Conservation (phyloP, 225 moss, liverwort and hornwort genomes). For the Ulota crispa region DNA sequence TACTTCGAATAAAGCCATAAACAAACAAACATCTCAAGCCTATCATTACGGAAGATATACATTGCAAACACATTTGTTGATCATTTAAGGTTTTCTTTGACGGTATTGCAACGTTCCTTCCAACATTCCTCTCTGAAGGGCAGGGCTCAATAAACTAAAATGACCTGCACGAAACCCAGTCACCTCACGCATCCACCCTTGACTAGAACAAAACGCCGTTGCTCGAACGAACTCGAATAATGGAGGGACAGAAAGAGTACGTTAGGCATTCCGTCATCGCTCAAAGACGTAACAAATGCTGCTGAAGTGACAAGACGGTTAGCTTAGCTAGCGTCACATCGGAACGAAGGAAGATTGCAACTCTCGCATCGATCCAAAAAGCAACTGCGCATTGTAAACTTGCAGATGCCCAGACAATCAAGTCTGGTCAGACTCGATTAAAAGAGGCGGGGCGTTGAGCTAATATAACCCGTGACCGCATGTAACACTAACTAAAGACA, state of each 20-base stretch:
- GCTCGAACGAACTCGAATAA: background rate
- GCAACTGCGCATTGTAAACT: background rate
- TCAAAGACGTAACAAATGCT: background rate
- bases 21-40: too few relatives aligned
- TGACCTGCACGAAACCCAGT: background rate
- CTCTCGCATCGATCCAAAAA: background rate
- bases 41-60: too few relatives aligned
- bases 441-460: background rate
- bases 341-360: background rate
- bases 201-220: background rate
- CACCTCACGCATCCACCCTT: background rate
- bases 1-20: too few relatives aligned
- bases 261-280: background rate
- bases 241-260: background rate
- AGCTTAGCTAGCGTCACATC: rapidly evolving
- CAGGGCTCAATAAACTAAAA: too few relatives aligned
- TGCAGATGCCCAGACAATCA: background rate
- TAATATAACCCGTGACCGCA: background rate
- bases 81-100: too few relatives aligned
- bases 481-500: background rate
- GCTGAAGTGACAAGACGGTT: background rate
- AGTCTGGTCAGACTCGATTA: background rate
- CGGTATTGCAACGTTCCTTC: too few relatives aligned
- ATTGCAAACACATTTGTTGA: too few relatives aligned
- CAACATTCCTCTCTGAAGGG: too few relatives aligned